Base-by-base conservation (phyloP, 108 stramenopile species). In the Skeletonema marinoi region DNA sequence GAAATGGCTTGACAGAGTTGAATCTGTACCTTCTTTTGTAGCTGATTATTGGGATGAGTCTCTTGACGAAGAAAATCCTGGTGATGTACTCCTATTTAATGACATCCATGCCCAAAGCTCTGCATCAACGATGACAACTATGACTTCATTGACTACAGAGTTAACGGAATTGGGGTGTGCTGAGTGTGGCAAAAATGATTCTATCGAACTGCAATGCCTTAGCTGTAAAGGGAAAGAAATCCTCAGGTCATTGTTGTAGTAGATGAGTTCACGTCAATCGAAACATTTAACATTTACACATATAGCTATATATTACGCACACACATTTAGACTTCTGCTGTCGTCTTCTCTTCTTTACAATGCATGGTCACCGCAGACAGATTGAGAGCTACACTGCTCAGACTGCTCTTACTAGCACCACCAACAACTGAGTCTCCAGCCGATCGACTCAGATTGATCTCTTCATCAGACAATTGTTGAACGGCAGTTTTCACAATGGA, bases 311-410 rank as follows among this genome's bases (percentile, higher is more conserved):
- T 17, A 30, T 4, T 38, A 64, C 32, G 41, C 10, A 64, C 59
- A 60, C 30, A 7, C 0, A 33, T n/a, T 64, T 39, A 64, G 19
- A 64, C 63, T 9, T 14, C 63, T 19, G 17, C 36, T 39, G 7
- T 38, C 33, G 6, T 39, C 63, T 30, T 29, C 32, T 74, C 73
- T 46, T 70, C 69, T n/a, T 73, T 69, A 17, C 68, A 83, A 21
- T 41, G 48, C 66, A 83, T 63, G 30, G 82, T 70, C n/a, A 83
- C 66, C 11, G 77, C 63, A 58, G 82, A 83, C 68, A 83, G 56
- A 29, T 83, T 68, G 32, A 51, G 41, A 33, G 82, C 76, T 46
- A 78, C 82, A 59, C 72, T 83, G 29, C 62, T 69, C 72, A 83
- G 51, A 32, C 76, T 83, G 65, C 82, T 78, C 58, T 83, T 83